Percentiles rank a stretch among this genome's conserved stretches.
phyloP scores from a whole-genome alignment of 441 rosid genomes.

The Bruguiera hainesii region DNA sequence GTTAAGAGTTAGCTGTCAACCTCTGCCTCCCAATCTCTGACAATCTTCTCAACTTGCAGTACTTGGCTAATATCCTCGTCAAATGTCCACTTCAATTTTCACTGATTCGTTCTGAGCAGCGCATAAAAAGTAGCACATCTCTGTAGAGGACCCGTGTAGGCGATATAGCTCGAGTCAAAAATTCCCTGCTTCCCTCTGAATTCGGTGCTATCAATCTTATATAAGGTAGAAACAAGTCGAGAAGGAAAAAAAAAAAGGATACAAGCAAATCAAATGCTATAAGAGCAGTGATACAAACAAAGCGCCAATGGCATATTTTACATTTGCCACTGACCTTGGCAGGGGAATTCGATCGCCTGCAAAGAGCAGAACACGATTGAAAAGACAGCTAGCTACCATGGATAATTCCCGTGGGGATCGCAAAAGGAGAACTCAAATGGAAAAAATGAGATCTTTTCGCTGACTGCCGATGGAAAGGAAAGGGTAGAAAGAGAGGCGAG shows the following conservation, averaged over 20 bases:
- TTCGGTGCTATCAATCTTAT: slow-evolving; percentile 49
- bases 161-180: slow-evolving; percentile 23
- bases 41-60: not conserved
- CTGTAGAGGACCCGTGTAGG: not conserved
- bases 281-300: too few species aligned
- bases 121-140: not conserved
- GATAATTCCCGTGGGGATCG: too few species aligned
- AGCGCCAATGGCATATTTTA: too few species aligned
- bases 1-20: not conserved
- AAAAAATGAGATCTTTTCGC: too few species aligned
- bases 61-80: not conserved
- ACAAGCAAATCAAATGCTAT: not conserved
- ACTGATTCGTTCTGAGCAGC: slow-evolving; percentile 1
- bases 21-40: not conserved
- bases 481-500: too few species aligned
- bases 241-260: not conserved
- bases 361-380: too few species aligned
- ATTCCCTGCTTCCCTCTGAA: slow-evolving; percentile 53
- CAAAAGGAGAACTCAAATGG: too few species aligned
- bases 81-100: not conserved
- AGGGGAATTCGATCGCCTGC: too few species aligned
- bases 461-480: too few species aligned
- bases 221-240: slow-evolving; percentile 33
- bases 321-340: too few species aligned
- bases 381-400: too few species aligned